These are phyloP conservation scores for Backusella macrospora DNA, from an alignment of 192 early-diverging fungal genomes.

Conservation along the genomic window DNA sequence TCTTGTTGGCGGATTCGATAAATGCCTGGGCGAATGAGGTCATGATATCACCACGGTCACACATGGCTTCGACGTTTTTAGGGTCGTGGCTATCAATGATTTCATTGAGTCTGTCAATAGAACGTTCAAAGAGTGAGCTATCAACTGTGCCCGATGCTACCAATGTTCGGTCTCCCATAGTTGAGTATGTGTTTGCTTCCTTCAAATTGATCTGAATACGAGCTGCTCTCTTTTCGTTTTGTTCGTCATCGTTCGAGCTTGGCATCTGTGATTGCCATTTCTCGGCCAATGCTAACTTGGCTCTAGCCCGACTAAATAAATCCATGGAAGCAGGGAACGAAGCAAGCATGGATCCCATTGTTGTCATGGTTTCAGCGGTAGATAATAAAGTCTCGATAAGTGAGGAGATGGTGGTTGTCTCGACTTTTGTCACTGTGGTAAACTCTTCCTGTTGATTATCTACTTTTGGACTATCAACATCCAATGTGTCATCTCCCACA, in stretches of 20 bases:
- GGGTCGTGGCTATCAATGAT: constrained; percentile 41
- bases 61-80: constrained; percentile 55
- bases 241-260: constrained; percentile 18
- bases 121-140: constrained; percentile 32
- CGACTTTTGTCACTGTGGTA: constrained; percentile 42
- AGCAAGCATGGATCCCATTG: constrained; percentile 52
- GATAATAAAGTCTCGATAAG: constrained; percentile 58
- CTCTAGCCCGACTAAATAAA: constrained; percentile 46
- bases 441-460: constrained; percentile 35
- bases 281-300: constrained; percentile 45
- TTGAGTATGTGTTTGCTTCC: constrained; percentile 46
- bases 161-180: constrained; percentile 51
- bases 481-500: constrained; percentile 5
- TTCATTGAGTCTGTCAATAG: constrained; percentile 45
- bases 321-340: constrained; percentile 39
- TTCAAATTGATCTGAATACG: constrained; percentile 50
- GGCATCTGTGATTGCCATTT: constrained; percentile 42
- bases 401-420: constrained; percentile 43
- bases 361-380: constrained; percentile 49
- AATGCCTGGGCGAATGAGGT: constrained; percentile 49
- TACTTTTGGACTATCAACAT: neutral
- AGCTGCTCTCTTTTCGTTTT: constrained; percentile 41
- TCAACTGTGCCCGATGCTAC: constrained; percentile 44
- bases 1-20: constrained; percentile 18
- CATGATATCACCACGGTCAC: constrained; percentile 58